Conservation (phyloP, 2,329 filamentous ascomycete species). For the Onygenales sp. region DNA sequence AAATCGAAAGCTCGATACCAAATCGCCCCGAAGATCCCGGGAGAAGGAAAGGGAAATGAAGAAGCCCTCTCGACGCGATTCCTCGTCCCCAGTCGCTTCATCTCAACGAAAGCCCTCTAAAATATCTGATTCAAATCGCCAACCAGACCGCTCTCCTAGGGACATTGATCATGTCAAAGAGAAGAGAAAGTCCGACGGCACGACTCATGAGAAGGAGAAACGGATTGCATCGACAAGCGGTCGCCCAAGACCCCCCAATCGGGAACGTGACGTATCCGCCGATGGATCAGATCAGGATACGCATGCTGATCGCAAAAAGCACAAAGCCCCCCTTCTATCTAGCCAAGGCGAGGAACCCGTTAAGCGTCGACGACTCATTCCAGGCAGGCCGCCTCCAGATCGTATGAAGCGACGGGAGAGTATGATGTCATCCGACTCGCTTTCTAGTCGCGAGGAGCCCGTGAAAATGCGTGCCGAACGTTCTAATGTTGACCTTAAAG, state of each 20-base stretch:
- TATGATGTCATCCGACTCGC: slow-evolving; percentile 30
- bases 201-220: slow-evolving; percentile 19
- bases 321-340: slow-evolving; percentile 21
- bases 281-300: slow-evolving; percentile 21
- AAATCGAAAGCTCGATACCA: slow-evolving; percentile 20
- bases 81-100: slow-evolving; percentile 29
- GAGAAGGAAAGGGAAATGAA: slow-evolving; percentile 31
- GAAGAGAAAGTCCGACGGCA: slow-evolving; percentile 3
- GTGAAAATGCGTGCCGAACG: slow-evolving; percentile 22
- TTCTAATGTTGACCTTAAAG: slow-evolving; percentile 15
- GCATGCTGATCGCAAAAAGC: slow-evolving; percentile 17
- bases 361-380: slow-evolving; percentile 31
- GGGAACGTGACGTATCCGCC: slow-evolving; percentile 15
- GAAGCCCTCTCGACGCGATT: slow-evolving; percentile 24
- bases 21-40: slow-evolving; percentile 30
- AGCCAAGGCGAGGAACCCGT: slow-evolving; percentile 25
- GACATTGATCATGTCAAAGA: slow-evolving; percentile 14
- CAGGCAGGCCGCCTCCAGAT: slow-evolving; percentile 32
- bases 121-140: slow-evolving; percentile 21
- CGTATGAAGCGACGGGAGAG: slow-evolving; percentile 22
- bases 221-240: slow-evolving; percentile 1
- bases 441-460: slow-evolving; percentile 29
- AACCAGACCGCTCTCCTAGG: slow-evolving; percentile 17
- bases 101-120: slow-evolving; percentile 21
- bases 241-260: slow-evolving; percentile 15